phyloP scores from a whole-genome alignment of 1,284 basidiomycete species.

The Stereum hirsutum region DNA sequence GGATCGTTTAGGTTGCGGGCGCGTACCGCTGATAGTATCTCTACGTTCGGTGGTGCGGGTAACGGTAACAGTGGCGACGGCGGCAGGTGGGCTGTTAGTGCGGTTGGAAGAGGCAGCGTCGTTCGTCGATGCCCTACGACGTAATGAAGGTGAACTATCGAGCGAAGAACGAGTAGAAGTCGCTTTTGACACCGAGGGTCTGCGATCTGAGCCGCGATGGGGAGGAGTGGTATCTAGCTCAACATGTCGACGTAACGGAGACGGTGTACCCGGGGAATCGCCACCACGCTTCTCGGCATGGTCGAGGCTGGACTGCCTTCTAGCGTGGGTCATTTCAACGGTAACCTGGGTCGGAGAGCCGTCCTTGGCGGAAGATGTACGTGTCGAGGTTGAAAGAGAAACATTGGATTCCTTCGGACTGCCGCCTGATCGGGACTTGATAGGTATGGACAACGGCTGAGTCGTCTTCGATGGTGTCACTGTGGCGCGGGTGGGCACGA shows the following conservation, averaged over 20 bases:
- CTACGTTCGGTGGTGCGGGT: conserved; percentile 8
- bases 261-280: conserved; percentile 27
- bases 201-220: conserved; percentile 33
- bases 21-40: conserved; percentile 11
- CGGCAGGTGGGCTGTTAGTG: conserved; percentile 7
- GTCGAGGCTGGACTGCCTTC: conserved; percentile 36
- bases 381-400: conserved; percentile 26
- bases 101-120: conserved; percentile 9
- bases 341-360: conserved; percentile 24
- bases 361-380: conserved; percentile 29
- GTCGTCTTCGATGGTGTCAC: conserved; percentile 16
- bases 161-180: conserved; percentile 12
- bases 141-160: conserved; percentile 16
- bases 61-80: conserved; percentile 2
- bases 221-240: conserved; percentile 42
- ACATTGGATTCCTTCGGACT: conserved; percentile 36
- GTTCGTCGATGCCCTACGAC: conserved; percentile 19
- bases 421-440: conserved; percentile 30
- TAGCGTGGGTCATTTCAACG: conserved; percentile 33
- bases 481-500: conserved; percentile 17
- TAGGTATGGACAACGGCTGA: conserved; percentile 25
- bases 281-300: conserved; percentile 36
- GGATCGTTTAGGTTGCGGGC: conserved; percentile 11
- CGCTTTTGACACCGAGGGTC: conserved; percentile 38
- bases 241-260: conserved; percentile 48